These are phyloP conservation scores for Ustilago xerochloae DNA, from an alignment of 1,284 basidiomycete species.

Conservation along the genomic window DNA sequence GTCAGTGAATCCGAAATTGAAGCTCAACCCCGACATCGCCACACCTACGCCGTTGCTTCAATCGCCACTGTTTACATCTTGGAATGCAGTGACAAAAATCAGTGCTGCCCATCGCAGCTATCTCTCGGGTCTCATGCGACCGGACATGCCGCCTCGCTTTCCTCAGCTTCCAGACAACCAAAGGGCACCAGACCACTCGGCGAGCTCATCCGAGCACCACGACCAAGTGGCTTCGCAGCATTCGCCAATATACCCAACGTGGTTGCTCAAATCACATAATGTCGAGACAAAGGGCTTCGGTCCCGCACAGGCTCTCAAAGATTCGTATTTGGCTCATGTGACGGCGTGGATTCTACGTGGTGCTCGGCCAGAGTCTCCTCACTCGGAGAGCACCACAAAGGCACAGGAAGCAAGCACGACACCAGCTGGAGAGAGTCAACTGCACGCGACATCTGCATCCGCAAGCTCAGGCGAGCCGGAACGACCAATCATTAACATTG, in stretches of 20 bases:
- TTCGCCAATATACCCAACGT: constrained; percentile 35
- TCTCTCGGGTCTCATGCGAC: constrained; percentile 49
- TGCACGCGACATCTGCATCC: not conserved
- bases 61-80: constrained; percentile 37
- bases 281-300: constrained; percentile 51
- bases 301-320: constrained; percentile 58
- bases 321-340: constrained; percentile 55
- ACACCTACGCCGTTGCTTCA: not conserved
- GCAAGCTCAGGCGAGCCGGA: not conserved
- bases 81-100: constrained; percentile 41
- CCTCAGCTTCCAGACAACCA: constrained; percentile 16
- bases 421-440: not conserved
- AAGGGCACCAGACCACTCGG: not conserved
- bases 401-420: not conserved
- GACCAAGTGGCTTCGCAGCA: not conserved
- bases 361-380: not conserved
- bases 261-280: constrained; percentile 39
- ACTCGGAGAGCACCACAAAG: too few species aligned
- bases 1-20: not conserved
- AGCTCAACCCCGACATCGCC: not conserved
- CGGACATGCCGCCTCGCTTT: constrained; percentile 46
- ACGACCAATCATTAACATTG: constrained; percentile 23
- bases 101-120: constrained; percentile 52
- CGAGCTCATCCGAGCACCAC: not conserved
- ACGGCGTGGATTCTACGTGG: constrained; percentile 41